Percentiles rank a stretch among this genome's conserved stretches.
Conservation (phyloP, 2,329 filamentous ascomycete genomes). For the Ophiostoma ips region DNA sequence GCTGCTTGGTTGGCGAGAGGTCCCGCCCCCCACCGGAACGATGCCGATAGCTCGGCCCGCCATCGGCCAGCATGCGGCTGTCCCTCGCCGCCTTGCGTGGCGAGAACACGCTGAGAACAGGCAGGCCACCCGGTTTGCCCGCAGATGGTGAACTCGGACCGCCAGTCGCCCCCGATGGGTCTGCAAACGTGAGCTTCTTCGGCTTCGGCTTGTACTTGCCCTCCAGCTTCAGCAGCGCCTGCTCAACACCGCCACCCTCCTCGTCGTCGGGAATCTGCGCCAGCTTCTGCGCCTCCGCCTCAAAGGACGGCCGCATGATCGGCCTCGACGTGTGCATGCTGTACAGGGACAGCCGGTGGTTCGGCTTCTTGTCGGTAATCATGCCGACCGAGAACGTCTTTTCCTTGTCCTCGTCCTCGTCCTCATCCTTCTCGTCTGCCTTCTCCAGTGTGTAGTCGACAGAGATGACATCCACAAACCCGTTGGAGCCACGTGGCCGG, state of each 20-base stretch:
- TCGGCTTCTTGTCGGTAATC: constrained; percentile 36
- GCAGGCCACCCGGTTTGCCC: background rate
- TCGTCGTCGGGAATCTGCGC: constrained; percentile 78
- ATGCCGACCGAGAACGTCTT: constrained; percentile 43
- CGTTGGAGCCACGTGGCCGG: constrained; percentile 24
- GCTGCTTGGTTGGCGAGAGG: background rate
- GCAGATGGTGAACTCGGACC: background rate
- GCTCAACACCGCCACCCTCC: constrained; percentile 78
- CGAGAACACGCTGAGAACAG: constrained; percentile 6
- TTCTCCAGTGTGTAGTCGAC: constrained; percentile 25
- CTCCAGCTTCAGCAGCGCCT: constrained; percentile 83
- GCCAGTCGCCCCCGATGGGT: background rate
- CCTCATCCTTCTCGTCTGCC: too few species aligned
- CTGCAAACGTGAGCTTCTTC: constrained; percentile 24
- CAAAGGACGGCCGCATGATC: constrained; percentile 61
- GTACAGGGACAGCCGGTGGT: constrained; percentile 38
- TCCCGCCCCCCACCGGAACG: too few species aligned
- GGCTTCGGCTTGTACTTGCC: constrained; percentile 57
- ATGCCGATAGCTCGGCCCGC: constrained; percentile 32
- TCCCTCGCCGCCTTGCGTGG: background rate
- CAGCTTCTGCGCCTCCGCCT: constrained; percentile 74
- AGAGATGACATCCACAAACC: constrained; percentile 27
- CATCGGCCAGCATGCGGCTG: constrained; percentile 20
- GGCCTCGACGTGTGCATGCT: constrained; percentile 50
- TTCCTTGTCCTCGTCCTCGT: constrained; percentile 21